Evolutionary conservation across 225 moss, liverwort and hornwort species (phyloP).

Genomic region (Lunularia cruciata): DNA sequence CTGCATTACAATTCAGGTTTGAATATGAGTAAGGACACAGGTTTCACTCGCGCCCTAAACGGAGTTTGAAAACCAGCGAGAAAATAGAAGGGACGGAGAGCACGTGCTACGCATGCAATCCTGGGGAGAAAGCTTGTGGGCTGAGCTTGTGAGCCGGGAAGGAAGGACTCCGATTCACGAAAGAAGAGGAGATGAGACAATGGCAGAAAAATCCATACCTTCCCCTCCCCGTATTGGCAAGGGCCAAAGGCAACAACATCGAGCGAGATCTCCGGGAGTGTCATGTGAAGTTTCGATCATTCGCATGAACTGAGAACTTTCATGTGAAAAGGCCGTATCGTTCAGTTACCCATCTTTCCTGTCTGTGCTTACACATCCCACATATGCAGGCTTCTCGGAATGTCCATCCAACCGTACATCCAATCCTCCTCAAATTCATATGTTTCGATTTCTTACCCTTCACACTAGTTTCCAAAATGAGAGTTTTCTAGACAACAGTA

Average conservation of each 20-base stretch:
- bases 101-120: neutral
- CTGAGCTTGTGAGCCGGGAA: neutral
- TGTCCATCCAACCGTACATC: neutral
- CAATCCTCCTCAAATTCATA: neutral
- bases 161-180: neutral
- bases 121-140: neutral
- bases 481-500: too few species aligned
- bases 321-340: neutral
- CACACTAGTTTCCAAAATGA: too few species aligned
- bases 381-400: too few species aligned
- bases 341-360: neutral
- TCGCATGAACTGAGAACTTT: neutral
- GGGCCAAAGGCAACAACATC: neutral
- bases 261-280: conserved; percentile 8
- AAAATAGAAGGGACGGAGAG: neutral
- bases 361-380: neutral
- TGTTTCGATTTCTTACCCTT: too few species aligned
- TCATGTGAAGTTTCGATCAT: neutral
- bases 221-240: neutral
- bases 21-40: neutral
- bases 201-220: neutral
- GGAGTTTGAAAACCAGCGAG: neutral
- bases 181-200: neutral
- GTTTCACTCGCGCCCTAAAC: neutral
- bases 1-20: too few species aligned